Percentiles rank a stretch among this genome's conserved stretches.
Conservation (phyloP, 441 rosid species). For the Populus hybrid region DNA sequence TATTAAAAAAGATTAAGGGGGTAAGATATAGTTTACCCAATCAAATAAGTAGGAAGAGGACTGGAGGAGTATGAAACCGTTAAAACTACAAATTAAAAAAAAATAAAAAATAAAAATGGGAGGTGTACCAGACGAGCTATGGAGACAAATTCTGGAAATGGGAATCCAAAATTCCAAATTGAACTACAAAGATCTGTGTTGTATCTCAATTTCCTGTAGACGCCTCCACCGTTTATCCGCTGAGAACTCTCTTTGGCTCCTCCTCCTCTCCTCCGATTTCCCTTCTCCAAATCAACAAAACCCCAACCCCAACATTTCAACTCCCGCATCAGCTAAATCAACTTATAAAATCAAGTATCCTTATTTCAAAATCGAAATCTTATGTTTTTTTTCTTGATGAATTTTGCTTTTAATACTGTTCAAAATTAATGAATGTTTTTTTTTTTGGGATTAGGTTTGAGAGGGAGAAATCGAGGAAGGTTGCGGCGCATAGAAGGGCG, state of each 20-base stretch:
- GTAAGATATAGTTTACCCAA: not conserved
- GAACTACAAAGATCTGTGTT: slow-evolving; percentile 60
- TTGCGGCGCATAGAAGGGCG: slow-evolving; percentile 52
- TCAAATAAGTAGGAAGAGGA: not conserved
- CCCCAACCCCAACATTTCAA: not conserved
- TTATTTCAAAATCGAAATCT: not conserved
- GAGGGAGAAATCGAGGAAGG: slow-evolving; percentile 56
- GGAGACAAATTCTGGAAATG: slow-evolving; percentile 61
- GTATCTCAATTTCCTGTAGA: slow-evolving; percentile 75
- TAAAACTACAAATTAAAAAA: not conserved
- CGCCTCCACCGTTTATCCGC: slow-evolving; percentile 64
- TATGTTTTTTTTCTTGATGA: not conserved
- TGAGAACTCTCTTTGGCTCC: slow-evolving; percentile 67
- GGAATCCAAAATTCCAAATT: slow-evolving; percentile 46
- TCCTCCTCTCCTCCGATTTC: slow-evolving; percentile 53
- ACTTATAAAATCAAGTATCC: slow-evolving; percentile 51
- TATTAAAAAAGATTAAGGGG: not conserved
- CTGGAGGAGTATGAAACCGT: not conserved
- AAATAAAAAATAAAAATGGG: slow-evolving; percentile 24
- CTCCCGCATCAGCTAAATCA: slow-evolving; percentile 32
- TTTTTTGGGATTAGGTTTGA: slow-evolving; percentile 50
- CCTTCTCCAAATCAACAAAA: slow-evolving; percentile 32
- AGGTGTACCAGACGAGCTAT: slow-evolving; percentile 70
- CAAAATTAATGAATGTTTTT: not conserved
- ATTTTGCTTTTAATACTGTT: not conserved